Conservation (phyloP, 2,329 filamentous ascomycete genomes). For the Neonectria punicea region DNA sequence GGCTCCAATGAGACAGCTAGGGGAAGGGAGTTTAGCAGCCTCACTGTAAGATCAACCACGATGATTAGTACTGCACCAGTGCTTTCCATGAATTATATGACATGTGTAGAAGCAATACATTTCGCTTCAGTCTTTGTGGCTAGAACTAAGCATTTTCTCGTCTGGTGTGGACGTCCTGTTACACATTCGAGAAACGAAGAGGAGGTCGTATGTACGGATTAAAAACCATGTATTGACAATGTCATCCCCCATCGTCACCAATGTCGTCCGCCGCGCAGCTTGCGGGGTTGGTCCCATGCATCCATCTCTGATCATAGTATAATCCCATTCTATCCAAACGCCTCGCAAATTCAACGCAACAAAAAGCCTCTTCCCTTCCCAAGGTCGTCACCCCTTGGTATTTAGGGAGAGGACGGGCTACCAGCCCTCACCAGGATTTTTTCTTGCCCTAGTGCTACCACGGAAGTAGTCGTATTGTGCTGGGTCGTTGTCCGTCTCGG, state of each 20-base stretch:
- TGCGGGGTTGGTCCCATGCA: conserved; percentile 8
- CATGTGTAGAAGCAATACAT: not conserved
- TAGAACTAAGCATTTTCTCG: conserved; percentile 8
- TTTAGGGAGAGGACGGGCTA: conserved; percentile 31
- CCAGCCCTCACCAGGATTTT: conserved; percentile 54
- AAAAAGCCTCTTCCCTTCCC: conserved; percentile 8
- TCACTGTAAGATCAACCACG: not conserved
- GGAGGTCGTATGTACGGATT: conserved; percentile 27
- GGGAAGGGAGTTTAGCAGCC: not conserved
- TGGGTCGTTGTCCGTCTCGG: conserved; percentile 56
- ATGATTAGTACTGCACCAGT: not conserved
- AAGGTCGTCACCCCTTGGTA: not conserved
- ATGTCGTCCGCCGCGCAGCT: conserved; percentile 7
- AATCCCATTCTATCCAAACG: conserved; percentile 45
- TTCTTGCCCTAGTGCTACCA: conserved; percentile 44
- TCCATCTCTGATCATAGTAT: conserved; percentile 14
- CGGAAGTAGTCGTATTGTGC: conserved; percentile 69
- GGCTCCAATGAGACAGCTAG: not conserved
- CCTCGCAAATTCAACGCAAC: conserved; percentile 39
- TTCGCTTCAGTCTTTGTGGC: not conserved
- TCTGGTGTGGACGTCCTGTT: conserved; percentile 3
- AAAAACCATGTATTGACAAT: conserved; percentile 24
- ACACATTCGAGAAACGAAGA: conserved; percentile 17
- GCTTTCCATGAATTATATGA: not conserved
- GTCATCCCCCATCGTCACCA: conserved; percentile 10